Conservation (phyloP, 2,329 filamentous ascomycete genomes). For the Pseudogymnoascus sp. region DNA sequence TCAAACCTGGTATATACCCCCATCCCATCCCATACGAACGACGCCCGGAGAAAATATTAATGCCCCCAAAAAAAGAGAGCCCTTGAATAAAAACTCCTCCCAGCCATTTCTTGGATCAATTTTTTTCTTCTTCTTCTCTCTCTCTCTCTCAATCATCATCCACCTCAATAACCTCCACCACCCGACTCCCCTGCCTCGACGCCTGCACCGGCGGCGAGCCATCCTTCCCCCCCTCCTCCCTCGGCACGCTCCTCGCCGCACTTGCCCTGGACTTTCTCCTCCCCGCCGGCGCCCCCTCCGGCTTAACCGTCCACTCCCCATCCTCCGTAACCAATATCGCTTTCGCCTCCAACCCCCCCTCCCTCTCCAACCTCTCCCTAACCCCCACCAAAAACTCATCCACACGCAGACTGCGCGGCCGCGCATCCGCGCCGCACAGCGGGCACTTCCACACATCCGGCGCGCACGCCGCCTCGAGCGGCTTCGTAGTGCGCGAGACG, state of each 20-base stretch:
- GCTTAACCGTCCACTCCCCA: constrained; percentile 55
- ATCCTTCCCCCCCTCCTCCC: constrained; percentile 12
- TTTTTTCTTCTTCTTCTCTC: background rate
- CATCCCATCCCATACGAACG: background rate
- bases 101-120: constrained; percentile 4
- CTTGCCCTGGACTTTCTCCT: constrained; percentile 16
- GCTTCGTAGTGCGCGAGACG: constrained; percentile 44
- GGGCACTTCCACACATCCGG: constrained; percentile 81
- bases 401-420: constrained; percentile 60
- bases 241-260: constrained; percentile 12
- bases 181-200: constrained; percentile 12
- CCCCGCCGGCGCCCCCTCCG: constrained; percentile 20
- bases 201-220: constrained; percentile 9
- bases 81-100: background rate
- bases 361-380: constrained; percentile 41
- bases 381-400: constrained; percentile 68
- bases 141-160: constrained; percentile 20
- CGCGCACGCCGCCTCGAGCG: constrained; percentile 42
- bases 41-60: background rate
- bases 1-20: background rate
- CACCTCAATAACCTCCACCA: constrained; percentile 21
- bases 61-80: background rate
- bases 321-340: constrained; percentile 55
- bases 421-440: constrained; percentile 67
- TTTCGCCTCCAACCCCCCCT: constrained; percentile 42